Conservation (phyloP, 306 rosid species). For the Elaeagnus macrophylla region DNA sequence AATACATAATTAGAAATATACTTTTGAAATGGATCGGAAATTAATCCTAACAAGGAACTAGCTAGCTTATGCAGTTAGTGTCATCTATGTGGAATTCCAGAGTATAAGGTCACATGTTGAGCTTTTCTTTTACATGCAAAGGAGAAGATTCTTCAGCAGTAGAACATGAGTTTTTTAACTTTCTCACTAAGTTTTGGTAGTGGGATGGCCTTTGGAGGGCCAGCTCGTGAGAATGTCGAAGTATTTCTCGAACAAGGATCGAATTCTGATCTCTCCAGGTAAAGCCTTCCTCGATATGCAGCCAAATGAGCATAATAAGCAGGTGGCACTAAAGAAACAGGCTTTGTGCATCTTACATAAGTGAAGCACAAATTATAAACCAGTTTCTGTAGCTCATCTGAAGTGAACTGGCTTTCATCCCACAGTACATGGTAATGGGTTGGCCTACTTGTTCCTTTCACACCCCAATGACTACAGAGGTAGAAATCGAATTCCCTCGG, state of each 20-base stretch:
- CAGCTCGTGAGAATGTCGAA: slow-evolving; percentile 57
- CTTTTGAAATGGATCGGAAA: slow-evolving; percentile 11
- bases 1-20: too few relatives aligned
- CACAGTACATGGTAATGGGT: slow-evolving; percentile 85
- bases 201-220: slow-evolving; percentile 69
- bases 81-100: slow-evolving; percentile 7
- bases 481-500: slow-evolving; percentile 90
- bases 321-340: slow-evolving; percentile 95
- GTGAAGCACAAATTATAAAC: slow-evolving; percentile 85
- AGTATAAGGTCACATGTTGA: not conserved
- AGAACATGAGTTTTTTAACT: slow-evolving; percentile 86
- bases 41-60: slow-evolving; percentile 4
- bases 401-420: slow-evolving; percentile 84
- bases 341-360: slow-evolving; percentile 88
- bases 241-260: slow-evolving; percentile 30
- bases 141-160: slow-evolving; percentile 42
- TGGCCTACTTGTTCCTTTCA: slow-evolving; percentile 95
- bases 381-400: slow-evolving; percentile 86
- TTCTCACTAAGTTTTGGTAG: slow-evolving; percentile 83
- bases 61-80: slow-evolving; percentile 11
- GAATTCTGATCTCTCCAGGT: slow-evolving; percentile 72
- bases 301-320: slow-evolving; percentile 96
- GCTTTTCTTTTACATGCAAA: not conserved
- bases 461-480: slow-evolving; percentile 95
- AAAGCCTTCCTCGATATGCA: slow-evolving; percentile 94